These are phyloP conservation scores for Lepidium africanum DNA, from an alignment of 345 rosid genomes.

Conservation along the genomic window DNA sequence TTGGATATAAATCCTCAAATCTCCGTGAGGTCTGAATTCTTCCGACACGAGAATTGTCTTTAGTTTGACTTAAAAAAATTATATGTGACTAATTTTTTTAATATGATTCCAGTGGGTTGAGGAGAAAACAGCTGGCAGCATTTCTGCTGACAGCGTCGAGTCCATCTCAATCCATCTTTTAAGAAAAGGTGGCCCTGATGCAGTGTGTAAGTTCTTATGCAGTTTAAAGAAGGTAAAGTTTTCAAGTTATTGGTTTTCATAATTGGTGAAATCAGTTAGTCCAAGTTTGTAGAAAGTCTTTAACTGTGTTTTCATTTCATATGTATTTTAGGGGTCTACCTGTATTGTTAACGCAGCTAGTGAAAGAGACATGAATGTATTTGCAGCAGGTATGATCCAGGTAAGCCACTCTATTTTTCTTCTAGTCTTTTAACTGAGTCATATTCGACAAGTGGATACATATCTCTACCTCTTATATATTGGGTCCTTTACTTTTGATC, in stretches of 20 bases:
- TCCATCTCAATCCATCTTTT: conserved; percentile 76
- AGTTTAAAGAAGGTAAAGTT: conserved; percentile 57
- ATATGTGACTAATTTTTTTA: not conserved
- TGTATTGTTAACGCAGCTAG: conserved; percentile 95
- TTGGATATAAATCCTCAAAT: conserved; percentile 89
- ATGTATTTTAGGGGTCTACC: conserved; percentile 56
- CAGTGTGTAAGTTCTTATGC: conserved; percentile 74
- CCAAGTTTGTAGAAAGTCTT: not conserved
- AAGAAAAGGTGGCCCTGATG: conserved; percentile 89
- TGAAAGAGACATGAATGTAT: conserved; percentile 91
- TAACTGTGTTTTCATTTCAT: conserved; percentile 19
- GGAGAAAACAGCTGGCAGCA: conserved; percentile 70
- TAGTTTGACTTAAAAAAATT: not conserved
- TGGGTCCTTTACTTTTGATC: not conserved
- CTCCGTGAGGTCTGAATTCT: conserved; percentile 56
- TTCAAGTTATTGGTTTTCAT: not conserved
- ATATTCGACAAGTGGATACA: not conserved
- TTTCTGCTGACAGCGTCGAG: conserved; percentile 57
- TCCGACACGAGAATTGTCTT: not conserved
- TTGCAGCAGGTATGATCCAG: conserved; percentile 92
- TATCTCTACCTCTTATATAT: not conserved
- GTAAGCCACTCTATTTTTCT: conserved; percentile 32
- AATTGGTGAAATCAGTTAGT: not conserved
- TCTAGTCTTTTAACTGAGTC: not conserved
- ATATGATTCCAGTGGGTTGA: conserved; percentile 73